Base-by-base conservation (phyloP, 352 stramenopile species). In the Phytopythium vexans region DNA sequence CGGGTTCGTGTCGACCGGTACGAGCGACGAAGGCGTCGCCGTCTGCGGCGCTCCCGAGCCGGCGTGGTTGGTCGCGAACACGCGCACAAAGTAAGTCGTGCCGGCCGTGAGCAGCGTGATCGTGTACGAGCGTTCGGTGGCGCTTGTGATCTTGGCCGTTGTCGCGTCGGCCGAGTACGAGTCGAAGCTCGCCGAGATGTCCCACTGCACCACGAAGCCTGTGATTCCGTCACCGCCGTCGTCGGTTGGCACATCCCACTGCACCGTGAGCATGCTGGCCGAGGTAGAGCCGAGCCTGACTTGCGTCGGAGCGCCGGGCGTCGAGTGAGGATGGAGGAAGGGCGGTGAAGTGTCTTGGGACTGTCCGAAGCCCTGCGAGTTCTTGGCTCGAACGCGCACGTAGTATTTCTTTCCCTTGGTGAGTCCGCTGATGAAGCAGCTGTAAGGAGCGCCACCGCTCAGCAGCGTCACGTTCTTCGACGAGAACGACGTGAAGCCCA, bases 171-270 rank as follows among this genome's bases (percentile, higher is more conserved):
- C 66, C 1, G 72, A 81, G 7, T 92, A 64, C 16, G 85, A 96
- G 48, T 94, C 83, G 57, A 98, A 98, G 34, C 66, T 83, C 27
- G 78, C 58, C 7, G 79, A 80, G 31, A 91, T 88, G 60, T 98
- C 92, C 92, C 94, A 98, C 60, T 98, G 88, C 9, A 98, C 76
- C 4, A 92, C 52, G 52, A 97, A 98, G 8, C 79, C 78, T 0
- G 78, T 92, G 43, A 98, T 82, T 1, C 63, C 49, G 49, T 98
- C 89, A 46, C 95, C 94, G 15, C 94, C 93, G 46, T 98, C 72
- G 61, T 96, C 89, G 41, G 66, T 56, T 16, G 94, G 94, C 4
- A 77, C 64, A 15, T 72, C 65, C 78, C 88, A 98, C 21, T 85
- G 77, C 27, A 98, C 79, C 4, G 89, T 97, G 36, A 98, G 73